phyloP scores from a whole-genome alignment of 108 stramenopile genomes.

The Cylindrotheca closterium region DNA sequence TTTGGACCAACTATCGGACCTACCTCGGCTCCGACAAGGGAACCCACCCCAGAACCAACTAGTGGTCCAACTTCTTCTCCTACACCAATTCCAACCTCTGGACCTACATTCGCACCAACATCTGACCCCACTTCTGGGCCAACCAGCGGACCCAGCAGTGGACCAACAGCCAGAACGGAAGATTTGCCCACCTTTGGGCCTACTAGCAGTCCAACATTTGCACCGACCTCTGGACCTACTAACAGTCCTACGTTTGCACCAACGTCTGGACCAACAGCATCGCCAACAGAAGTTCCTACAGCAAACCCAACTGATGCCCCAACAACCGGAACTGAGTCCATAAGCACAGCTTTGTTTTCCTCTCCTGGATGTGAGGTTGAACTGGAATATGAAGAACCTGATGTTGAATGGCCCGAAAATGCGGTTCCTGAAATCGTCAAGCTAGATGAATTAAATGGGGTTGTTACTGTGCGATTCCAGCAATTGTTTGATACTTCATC shows the following conservation, averaged over 20 bases:
- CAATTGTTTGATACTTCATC: not conserved
- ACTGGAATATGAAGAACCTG: not conserved
- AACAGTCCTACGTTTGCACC: not conserved
- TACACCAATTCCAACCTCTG: constrained; percentile 5
- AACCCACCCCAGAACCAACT: constrained; percentile 13
- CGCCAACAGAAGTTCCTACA: not conserved
- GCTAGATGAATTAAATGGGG: not conserved
- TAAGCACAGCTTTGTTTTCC: not conserved
- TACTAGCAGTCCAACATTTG: not conserved
- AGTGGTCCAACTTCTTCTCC: constrained; percentile 11
- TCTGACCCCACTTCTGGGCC: not conserved
- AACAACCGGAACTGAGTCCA: not conserved
- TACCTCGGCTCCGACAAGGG: constrained; percentile 6
- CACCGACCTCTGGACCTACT: not conserved
- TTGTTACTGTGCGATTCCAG: not conserved
- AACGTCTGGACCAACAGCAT: too few relatives aligned
- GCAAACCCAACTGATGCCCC: not conserved
- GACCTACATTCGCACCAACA: constrained; percentile 2
- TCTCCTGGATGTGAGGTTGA: not conserved
- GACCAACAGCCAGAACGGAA: not conserved
- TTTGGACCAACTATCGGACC: constrained; percentile 11
- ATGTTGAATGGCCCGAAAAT: not conserved
- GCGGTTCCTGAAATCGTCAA: not conserved
- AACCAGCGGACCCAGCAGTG: not conserved
- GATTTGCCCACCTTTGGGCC: not conserved